Evolutionary conservation across 352 stramenopile species (phyloP), one percentile per base, ranked within the genome.

Genomic region (Poterioochromonas sp.): DNA sequence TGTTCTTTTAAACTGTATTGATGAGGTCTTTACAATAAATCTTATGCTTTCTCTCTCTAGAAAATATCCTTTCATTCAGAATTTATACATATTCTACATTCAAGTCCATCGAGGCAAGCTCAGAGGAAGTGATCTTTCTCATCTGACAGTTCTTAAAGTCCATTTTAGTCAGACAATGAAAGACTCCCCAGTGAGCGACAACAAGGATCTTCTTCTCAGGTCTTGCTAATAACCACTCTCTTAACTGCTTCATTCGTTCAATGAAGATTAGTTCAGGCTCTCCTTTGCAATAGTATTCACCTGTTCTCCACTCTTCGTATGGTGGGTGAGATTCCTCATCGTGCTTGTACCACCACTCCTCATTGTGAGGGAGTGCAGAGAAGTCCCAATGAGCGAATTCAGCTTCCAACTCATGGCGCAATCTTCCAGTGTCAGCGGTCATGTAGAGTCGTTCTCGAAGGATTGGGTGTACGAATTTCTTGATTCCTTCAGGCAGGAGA

Each of bases 111-210:
- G n/a, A n/a, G n/a, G n/a, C n/a, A n/a, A 68, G 58, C 12, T 68
- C 58, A 18, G 58, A 40, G 29, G 58, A 5, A 15, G 5, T 12
- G 12, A 68, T 26, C 11, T 11, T 8, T 32, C 58, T 32, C 5
- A 68, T 39, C 58, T 68, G 5, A 68, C 5, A 35, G 34, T 68
- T 68, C 29, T 35, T 68, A 26, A 68, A 68, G 34, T 68, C 58
- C 5, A 32, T 18, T 11, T 26, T 26, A 18, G 58, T 68, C 26
- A 68, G 29, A 18, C 58, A 5, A 15, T 26, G 12, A 32, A 68
- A 26, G 12, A 39, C 34, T 32, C 58, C 58, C 58, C 58, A 68
- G 29, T 68, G 58, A 32, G 12, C 29, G 58, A 68, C 58, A 18
- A 68, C 58, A 18, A 68, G 12, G 12, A 68, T 26, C 5, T 68